Percentiles rank a stretch among this genome's conserved stretches.
Evolutionary conservation across 257 asterid genomes (phyloP).

Genomic region (Cruciata laevipes): DNA sequence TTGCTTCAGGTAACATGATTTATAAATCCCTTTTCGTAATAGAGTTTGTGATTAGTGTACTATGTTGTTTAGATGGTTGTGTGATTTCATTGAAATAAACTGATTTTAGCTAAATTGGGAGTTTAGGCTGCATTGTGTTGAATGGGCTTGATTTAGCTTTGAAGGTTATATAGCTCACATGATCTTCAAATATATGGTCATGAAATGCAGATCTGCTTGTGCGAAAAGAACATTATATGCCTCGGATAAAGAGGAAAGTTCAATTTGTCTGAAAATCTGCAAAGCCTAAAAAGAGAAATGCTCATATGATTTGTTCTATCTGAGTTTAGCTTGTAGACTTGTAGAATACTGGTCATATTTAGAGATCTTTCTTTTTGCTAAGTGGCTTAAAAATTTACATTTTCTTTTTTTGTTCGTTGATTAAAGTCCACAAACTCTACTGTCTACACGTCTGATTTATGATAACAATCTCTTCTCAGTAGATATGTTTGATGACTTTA

Average conservation of each 20-base stretch:
- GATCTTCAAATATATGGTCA: no score
- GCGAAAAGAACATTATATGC: not conserved
- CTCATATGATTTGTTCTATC: not conserved
- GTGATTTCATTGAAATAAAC: not conserved
- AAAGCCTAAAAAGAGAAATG: constrained; percentile 10
- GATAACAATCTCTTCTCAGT: no score
- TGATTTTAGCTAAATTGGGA: not conserved
- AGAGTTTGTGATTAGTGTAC: not conserved
- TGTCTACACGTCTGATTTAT: no score
- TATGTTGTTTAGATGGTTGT: not conserved
- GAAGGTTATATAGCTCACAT: no score
- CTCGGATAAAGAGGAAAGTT: constrained; percentile 8
- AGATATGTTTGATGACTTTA: no score
- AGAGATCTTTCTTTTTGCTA: not conserved
- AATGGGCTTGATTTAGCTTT: not conserved
- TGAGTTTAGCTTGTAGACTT: not conserved
- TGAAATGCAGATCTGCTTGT: no score
- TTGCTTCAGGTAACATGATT: constrained; percentile 51
- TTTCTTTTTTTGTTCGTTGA: not conserved
- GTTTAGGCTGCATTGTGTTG: not conserved
- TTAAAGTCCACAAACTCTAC: not conserved
- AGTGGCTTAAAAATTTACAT: not conserved
- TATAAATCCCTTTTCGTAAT: not conserved
- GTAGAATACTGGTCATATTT: not conserved
- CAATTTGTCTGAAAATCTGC: not conserved